Percentiles rank a stretch among this genome's conserved stretches.
Conservation (phyloP, 1,284 basidiomycete genomes). For the Sanguinoderma infundibulare region DNA sequence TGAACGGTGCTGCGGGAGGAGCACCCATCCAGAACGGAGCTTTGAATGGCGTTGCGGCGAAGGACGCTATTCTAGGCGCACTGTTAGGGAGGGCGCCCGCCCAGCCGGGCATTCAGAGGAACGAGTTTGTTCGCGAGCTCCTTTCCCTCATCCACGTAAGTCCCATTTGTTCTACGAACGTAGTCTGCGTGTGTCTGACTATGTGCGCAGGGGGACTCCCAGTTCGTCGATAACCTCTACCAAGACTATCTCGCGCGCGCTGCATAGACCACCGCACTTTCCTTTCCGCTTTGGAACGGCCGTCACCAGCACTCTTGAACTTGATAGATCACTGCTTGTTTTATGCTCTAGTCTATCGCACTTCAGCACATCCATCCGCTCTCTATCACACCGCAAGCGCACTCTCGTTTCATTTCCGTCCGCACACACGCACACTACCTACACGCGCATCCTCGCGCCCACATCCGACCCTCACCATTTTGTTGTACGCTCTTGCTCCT, state of each 20-base stretch:
- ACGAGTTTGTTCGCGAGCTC: slow-evolving; percentile 70
- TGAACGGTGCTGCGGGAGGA: neutral
- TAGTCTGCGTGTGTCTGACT: neutral
- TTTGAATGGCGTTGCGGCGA: slow-evolving; percentile 24
- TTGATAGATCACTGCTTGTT: neutral
- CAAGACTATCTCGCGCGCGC: slow-evolving; percentile 18
- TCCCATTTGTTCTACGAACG: slow-evolving; percentile 14
- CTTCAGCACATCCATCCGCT: neutral
- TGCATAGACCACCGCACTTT: neutral
- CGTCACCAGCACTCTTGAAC: neutral
- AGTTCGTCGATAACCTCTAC: slow-evolving; percentile 30
- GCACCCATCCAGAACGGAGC: slow-evolving; percentile 7
- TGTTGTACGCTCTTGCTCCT: slow-evolving; percentile 2
- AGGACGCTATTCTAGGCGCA: slow-evolving; percentile 36
- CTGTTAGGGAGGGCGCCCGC: slow-evolving; percentile 24
- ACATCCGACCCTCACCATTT: neutral
- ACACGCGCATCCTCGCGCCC: neutral
- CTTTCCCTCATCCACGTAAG: slow-evolving; percentile 72
- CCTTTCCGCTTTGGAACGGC: neutral
- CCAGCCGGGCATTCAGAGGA: slow-evolving; percentile 45
- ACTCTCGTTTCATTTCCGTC: neutral
- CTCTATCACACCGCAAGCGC: neutral
- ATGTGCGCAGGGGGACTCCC: slow-evolving; percentile 21
- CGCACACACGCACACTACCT: neutral
- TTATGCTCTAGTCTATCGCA: neutral